Evolutionary conservation across 2,329 filamentous ascomycete species (phyloP), one percentile per base, ranked within the genome.

Genomic region (Xylariaceae sp.): DNA sequence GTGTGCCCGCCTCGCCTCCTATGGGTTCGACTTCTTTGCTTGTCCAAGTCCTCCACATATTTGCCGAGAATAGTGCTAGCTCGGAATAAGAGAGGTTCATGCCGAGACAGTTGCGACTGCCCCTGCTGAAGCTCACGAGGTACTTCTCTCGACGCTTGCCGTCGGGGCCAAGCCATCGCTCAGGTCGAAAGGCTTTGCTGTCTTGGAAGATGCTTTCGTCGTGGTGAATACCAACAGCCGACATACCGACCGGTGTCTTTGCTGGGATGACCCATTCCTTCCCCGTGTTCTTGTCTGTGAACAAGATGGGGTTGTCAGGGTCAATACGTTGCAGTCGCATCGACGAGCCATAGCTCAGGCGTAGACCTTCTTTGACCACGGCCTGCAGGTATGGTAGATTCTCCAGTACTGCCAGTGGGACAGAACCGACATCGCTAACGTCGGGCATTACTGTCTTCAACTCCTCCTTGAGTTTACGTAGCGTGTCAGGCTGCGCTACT

Each of bases 71-170:
- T 10, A 50, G 38, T 31, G 45, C 45, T 6, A 53, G 31, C 42
- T 45, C 40, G n/a, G 40, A 42, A n/a, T 46, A 50, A n/a, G 47
- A 46, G 6, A 45, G 47, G n/a, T 57, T 57, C 5, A 47, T 51
- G 7, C 55, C 55, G 9, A 57, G 31, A 38, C 55, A 57, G 17
- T 17, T 48, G 17, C 55, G 48, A 19, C 41, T 46, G 5, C 55
- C 55, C 45, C 45, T 57, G 38, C 52, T 50, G 10, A 57, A 57
- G 22, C 41, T 45, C 11, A 57, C 52, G 5, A 57, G 42, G 14
- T 49, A 55, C 31, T 53, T 57, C 6, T 55, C 55, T 6, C 54
- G 18, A 17, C 45, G 46, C 44, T 52, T 55, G 5, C 40, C 42
- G 3, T 50, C 43, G 7, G 3, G 10, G 10, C 33, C 22, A n/a